phyloP scores from a whole-genome alignment of 1,139 yeast genomes.

The Candida glucosophila region DNA sequence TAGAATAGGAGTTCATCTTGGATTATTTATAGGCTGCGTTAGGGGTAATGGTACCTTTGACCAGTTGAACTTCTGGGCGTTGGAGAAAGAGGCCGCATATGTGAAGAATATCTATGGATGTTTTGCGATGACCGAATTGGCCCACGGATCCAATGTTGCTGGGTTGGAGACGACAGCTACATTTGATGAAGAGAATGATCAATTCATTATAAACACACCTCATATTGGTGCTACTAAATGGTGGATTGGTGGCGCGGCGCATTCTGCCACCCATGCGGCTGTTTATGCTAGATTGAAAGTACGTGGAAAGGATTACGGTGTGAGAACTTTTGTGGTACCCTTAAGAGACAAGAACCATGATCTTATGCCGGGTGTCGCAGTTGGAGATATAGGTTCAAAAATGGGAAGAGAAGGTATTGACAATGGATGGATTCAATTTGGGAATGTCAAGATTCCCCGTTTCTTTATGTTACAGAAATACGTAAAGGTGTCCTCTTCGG shows the following conservation, averaged over 20 bases:
- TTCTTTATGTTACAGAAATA: conserved; percentile 77
- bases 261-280: conserved; percentile 78
- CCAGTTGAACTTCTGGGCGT: conserved; percentile 65
- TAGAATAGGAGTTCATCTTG: conserved; percentile 43
- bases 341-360: conserved; percentile 67
- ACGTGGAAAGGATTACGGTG: conserved; percentile 80
- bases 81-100: conserved; percentile 58
- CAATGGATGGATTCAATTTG: conserved; percentile 91
- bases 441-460: conserved; percentile 74
- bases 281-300: conserved; percentile 78
- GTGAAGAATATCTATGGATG: conserved; percentile 75
- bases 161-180: conserved; percentile 89
- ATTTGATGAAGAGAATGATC: conserved; percentile 55
- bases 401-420: conserved; percentile 90
- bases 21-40: conserved; percentile 39
- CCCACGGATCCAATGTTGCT: conserved; percentile 91
- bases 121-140: conserved; percentile 91
- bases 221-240: conserved; percentile 89
- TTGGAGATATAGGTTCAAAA: conserved; percentile 90
- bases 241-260: conserved; percentile 99
- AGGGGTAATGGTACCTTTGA: conserved; percentile 45
- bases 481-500: conserved; percentile 63
- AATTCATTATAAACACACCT: conserved; percentile 76
- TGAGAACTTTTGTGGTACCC: conserved; percentile 85
- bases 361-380: conserved; percentile 67